These are phyloP conservation scores for Crithidia bombi DNA, from an alignment of 208 protist genomes.

Conservation along the genomic window DNA sequence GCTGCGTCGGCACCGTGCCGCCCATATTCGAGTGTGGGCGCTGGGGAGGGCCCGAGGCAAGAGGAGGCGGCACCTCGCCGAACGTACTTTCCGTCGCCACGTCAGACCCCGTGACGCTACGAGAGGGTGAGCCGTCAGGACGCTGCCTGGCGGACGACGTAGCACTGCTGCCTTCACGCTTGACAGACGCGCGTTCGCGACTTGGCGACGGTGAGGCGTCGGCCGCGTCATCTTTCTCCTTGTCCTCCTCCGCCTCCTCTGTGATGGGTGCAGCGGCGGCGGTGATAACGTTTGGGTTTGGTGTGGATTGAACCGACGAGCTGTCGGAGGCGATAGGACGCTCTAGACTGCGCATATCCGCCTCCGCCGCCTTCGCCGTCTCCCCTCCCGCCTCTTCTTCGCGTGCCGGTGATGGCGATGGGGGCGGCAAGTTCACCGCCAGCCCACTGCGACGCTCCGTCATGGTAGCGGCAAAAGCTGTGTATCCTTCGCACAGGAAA, in stretches of 20 bases:
- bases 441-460: constrained; percentile 17
- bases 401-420: constrained; percentile 39
- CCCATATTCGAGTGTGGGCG: not conserved
- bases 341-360: constrained; percentile 15
- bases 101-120: not conserved
- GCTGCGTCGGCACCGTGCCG: not conserved
- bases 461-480: too few relatives aligned
- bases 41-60: constrained; percentile 1
- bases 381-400: constrained; percentile 9
- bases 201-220: constrained; percentile 14
- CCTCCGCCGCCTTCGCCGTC: not conserved
- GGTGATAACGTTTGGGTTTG: constrained; percentile 16
- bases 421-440: constrained; percentile 31
- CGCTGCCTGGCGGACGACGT: not conserved
- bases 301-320: constrained; percentile 19
- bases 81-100: not conserved
- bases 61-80: constrained; percentile 16
- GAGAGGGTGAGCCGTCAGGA: not conserved
- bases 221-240: not conserved
- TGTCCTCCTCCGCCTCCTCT: not conserved
- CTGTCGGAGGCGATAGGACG: constrained; percentile 9
- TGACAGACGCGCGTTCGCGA: not conserved
- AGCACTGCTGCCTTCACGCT: constrained; percentile 1
- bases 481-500: too few relatives aligned
- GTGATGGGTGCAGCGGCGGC: constrained; percentile 17